These are phyloP conservation scores for Mrakia frigida DNA, from an alignment of 768 basidiomycete genomes.

Conservation along the genomic window DNA sequence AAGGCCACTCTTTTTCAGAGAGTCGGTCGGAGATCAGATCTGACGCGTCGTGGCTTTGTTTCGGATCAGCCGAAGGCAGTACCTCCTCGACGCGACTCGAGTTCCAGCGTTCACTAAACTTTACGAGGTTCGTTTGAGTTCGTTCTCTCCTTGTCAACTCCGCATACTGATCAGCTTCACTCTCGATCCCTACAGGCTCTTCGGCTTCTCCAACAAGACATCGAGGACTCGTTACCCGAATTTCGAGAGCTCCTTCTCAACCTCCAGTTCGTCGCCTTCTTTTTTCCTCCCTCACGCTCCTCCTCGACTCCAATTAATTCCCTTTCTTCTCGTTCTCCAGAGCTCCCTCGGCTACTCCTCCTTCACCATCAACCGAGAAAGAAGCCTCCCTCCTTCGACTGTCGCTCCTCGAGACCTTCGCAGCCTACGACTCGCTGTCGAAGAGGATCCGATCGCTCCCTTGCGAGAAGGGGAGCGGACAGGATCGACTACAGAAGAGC, in stretches of 20 bases:
- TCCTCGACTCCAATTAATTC: background rate
- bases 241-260: conserved; percentile 71
- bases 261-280: conserved; percentile 16
- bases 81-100: conserved; percentile 58
- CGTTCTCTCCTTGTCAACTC: conserved; percentile 11
- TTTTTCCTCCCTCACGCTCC: background rate
- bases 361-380: conserved; percentile 11
- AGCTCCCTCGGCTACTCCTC: background rate
- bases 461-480: conserved; percentile 57
- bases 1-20: background rate
- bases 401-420: conserved; percentile 73
- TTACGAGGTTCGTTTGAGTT: conserved; percentile 58
- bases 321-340: background rate
- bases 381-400: conserved; percentile 37
- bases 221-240: conserved; percentile 77
- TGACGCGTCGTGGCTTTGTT: background rate
- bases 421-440: conserved; percentile 79
- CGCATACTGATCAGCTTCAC: background rate
- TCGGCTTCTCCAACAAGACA: conserved; percentile 72
- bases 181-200: conserved; percentile 53
- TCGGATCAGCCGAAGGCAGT: conserved; percentile 65
- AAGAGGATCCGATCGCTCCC: conserved; percentile 77
- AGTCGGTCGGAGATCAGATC: background rate
- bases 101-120: conserved; percentile 63
- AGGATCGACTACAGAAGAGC: conserved; percentile 77